Base-by-base conservation (phyloP, 805 yeast species). In the Martiniozyma abietophila region DNA sequence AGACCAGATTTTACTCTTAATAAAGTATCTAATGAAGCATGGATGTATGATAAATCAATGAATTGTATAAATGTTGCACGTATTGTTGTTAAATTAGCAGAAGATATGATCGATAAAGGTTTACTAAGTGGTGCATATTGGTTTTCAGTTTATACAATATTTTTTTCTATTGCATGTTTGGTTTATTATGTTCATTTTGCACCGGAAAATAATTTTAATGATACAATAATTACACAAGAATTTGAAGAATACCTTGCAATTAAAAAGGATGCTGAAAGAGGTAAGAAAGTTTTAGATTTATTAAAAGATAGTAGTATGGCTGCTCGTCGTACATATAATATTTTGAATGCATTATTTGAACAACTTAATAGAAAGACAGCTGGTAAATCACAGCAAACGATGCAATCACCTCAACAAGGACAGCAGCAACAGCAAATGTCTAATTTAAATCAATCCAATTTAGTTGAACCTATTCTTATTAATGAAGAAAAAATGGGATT, bases 101-200 rank as follows among this genome's bases (percentile, higher is more conserved):
- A 80, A 46, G 85, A 80, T 49, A 74, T 86, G 85, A 76, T 80
- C 41, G 69, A 72, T 43, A 73, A 76, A 42, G 67, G 77, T 38
- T 65, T 83, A 54, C 61, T 86, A 25, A 73, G 77, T 43, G 95
- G 95, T 1, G 81, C 92, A 2, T 88, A 86, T 51, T 85, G 95
- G 95, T 86, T 84, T 51, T 76, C 92, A 6, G 80, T 82, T 50
- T 86, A 86, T 54, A 83, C 95, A 0, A 79, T 86, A 5, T 86
- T 85, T 53, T 84, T 83, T 58, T 77, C 94, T 3, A 85, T 85
- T 40, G 94, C 95, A 1, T 81, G 94, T 49, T 63, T 85, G 46
- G 80, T 83, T 12, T 83, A 79, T 49, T 84, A 85, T 51, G 80
- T 74, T 37, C 89, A 82, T 54, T 59, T 57, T 46, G 61, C 62